These are phyloP conservation scores for Spizellomyces sp. DNA, from an alignment of 192 early-diverging fungal genomes.

Conservation along the genomic window DNA sequence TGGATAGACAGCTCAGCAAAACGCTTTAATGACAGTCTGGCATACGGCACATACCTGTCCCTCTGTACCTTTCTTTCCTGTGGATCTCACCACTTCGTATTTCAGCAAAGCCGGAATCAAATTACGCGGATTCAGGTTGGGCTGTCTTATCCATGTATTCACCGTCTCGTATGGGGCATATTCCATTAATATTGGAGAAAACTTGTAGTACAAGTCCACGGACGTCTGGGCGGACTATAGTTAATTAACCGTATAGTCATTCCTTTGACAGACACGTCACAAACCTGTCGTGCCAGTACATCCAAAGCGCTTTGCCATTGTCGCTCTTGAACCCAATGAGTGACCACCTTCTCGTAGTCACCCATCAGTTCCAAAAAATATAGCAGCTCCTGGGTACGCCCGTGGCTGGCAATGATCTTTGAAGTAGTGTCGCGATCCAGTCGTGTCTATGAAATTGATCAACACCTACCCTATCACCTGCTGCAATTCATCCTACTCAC, in stretches of 20 bases:
- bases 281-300: conserved; percentile 76
- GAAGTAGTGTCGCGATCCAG: conserved; percentile 67
- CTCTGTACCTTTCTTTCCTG: conserved; percentile 9
- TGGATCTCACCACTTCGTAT: conserved; percentile 60
- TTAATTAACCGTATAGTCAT: not conserved
- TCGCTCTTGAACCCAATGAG: conserved; percentile 79
- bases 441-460: conserved; percentile 24
- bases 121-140: conserved; percentile 77
- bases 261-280: not conserved
- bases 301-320: conserved; percentile 77
- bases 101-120: conserved; percentile 88
- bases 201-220: conserved; percentile 86
- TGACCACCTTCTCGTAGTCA: conserved; percentile 86
- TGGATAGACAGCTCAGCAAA: not conserved
- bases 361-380: conserved; percentile 81
- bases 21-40: not conserved
- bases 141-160: conserved; percentile 81
- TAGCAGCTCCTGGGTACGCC: conserved; percentile 77
- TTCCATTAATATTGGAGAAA: conserved; percentile 83
- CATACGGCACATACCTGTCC: conserved; percentile 6
- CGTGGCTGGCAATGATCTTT: conserved; percentile 84
- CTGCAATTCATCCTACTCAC: conserved; percentile 34
- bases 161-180: conserved; percentile 83
- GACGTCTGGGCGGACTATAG: conserved; percentile 48
- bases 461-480: not conserved